Base-by-base conservation (phyloP, 768 basidiomycete species). In the Termitomyces sp. region DNA sequence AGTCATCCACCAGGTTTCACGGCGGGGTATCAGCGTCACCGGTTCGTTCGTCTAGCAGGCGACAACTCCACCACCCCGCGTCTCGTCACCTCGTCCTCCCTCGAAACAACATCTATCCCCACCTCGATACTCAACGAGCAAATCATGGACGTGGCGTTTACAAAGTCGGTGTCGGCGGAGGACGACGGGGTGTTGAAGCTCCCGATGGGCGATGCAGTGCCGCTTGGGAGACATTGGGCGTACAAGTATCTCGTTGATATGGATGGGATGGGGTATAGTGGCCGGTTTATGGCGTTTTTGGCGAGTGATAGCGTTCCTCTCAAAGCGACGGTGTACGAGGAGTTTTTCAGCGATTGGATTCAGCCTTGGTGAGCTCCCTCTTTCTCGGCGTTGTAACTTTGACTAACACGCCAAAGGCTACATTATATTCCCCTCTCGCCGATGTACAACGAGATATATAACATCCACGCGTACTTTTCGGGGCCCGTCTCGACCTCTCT, bases 201-300 rank as follows among this genome's bases (percentile, higher is more conserved):
- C n/a, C n/a, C n/a, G n/a, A n/a, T n/a, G n/a, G n/a, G n/a, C n/a
- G n/a, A n/a, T n/a, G n/a, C n/a, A n/a, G 92, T 91, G 1, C 86
- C 88, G 3, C 74, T 98, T 0, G 91, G 91, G 6, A 80, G 85
- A 52, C 88, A 94, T 64, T 98, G 95, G 95, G 76, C 85, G 55
- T 92, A 94, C 76, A 96, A 97, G 73, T 93, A 95, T 64, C 77
- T 96, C 33, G 71, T 95, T 57, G 95, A 98, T 69, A 70, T 98
- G 53, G 95, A 97, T 64, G 95, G 96, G 15, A 95, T 94, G 90
- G 88, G 91, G 18, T 98, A 98, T 69, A 93, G 89, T 25, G 95
- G 88, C 3, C 79, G 93, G 12, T 94, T 97, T 68, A 84, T 93
- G 79, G 80, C 86, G 0, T 85, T 92, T 65, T 70, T 94, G 62